Evolutionary conservation across 768 basidiomycete genomes (phyloP), one percentile per base, ranked within the genome.

Genomic region (Pulveroboletus sp.): DNA sequence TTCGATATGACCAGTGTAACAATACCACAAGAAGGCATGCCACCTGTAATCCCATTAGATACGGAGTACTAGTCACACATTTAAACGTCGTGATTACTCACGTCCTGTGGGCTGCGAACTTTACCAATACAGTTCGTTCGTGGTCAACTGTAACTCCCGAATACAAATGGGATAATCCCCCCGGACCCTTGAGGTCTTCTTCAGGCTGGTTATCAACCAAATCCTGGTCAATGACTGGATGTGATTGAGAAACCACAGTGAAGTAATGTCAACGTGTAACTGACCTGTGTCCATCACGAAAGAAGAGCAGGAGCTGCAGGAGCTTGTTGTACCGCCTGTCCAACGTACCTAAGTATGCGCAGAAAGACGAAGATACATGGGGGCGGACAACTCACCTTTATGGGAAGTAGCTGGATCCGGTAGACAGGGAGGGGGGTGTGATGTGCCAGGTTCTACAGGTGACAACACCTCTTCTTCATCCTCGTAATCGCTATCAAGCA

Each of bases 401-500:
- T 5, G 20, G 11, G 4, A 13, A 20, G 10, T 12, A 33, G 33
- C 20, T 9, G 6, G 4, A 31, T 45, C 38, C 32, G 1, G 12
- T 19, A 37, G 31, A 34, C 13, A 2, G 14, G 12, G n/a, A n/a
- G 12, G 23, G 12, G 29, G 14, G n/a, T n/a, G n/a, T 16, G 25
- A 32, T 29, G 17, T 7, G 27, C 20, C 14, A 12, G 14, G 33
- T 20, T 37, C 42, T 11, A 41, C 16, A 25, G 29, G 5, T 10
- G 9, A 19, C 8, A 24, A 10, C 11, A 11, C 32, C 25, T 54
- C 52, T 4, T 53, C 54, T 14, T 62, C 62, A 20, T 67, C 58
- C 20, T 63, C 60, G 6, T 43, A 55, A 42, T 67, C 60, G 13
- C 65, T 65, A 34, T 65, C 65, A 34, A 47, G 50, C 5, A 55